These are phyloP conservation scores for Xylaria venustula DNA, from an alignment of 495 filamentous ascomycete species.

Conservation along the genomic window DNA sequence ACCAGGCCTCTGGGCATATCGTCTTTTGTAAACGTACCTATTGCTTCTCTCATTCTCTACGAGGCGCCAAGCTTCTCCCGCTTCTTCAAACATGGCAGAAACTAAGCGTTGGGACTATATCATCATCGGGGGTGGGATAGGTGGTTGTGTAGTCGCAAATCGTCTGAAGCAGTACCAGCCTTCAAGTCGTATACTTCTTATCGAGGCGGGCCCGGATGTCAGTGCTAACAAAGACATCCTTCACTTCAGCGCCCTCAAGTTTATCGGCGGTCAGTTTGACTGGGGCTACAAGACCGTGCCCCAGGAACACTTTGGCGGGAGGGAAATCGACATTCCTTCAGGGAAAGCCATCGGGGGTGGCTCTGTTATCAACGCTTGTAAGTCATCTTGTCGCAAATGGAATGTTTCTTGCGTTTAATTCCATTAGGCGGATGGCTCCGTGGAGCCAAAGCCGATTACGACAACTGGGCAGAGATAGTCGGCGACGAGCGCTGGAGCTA, in stretches of 20 bases:
- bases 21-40: no score
- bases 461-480: constrained; percentile 33
- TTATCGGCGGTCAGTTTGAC: constrained; percentile 47
- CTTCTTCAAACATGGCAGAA: background rate
- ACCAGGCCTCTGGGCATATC: no score
- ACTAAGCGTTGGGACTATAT: constrained; percentile 28
- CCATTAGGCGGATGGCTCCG: constrained; percentile 41
- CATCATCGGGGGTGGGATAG: constrained; percentile 36
- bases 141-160: constrained; percentile 31
- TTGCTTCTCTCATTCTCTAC: no score
- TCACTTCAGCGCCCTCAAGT: constrained; percentile 45
- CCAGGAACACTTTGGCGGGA: constrained; percentile 46
- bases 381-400: constrained; percentile 39
- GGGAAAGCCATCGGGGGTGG: constrained; percentile 56
- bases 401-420: constrained; percentile 5
- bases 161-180: constrained; percentile 12
- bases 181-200: constrained; percentile 14
- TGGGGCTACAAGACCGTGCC: constrained; percentile 56
- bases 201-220: constrained; percentile 42
- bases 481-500: constrained; percentile 34
- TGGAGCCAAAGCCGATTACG: constrained; percentile 44
- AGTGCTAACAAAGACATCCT: constrained; percentile 47
- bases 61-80: no score
- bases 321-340: constrained; percentile 49
- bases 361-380: constrained; percentile 56